Percentiles rank a stretch among this genome's conserved stretches.
Evolutionary conservation across 176 grass and related monocot genomes (phyloP).

Genomic region (Eragrostis nindensis): DNA sequence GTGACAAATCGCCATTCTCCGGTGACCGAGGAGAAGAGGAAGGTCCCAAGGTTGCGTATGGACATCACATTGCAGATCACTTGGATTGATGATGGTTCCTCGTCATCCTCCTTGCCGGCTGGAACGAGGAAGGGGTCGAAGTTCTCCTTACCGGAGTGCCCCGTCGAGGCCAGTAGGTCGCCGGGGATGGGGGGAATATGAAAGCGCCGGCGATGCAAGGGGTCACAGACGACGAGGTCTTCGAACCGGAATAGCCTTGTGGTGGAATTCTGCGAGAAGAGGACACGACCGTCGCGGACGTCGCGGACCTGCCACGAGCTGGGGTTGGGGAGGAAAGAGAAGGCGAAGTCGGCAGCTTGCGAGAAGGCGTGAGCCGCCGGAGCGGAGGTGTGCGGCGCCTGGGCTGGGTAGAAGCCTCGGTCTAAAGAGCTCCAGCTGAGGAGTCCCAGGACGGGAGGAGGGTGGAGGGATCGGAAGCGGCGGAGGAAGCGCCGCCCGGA

Average conservation of each 20-base stretch:
- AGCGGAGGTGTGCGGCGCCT: not conserved
- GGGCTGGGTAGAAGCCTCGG: not conserved
- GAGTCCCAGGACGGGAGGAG: not conserved
- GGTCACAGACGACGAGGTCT: not conserved
- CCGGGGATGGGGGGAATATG: not conserved
- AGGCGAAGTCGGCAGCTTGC: not conserved
- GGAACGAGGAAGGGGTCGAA: no score
- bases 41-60: not conserved
- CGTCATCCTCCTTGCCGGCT: no score
- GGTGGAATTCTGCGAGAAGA: not conserved
- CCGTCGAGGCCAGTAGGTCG: no score
- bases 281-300: no score
- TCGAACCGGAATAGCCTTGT: no score
- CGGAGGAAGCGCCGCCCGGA: no score
- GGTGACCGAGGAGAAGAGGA: conserved; percentile 26
- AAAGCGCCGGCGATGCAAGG: not conserved
- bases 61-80: not conserved
- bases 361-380: not conserved
- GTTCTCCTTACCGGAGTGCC: not conserved
- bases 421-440: not conserved
- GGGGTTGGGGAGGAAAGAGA: not conserved
- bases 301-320: not conserved
- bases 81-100: no score
- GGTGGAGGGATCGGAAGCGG: not conserved
- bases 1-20: not conserved